These are phyloP conservation scores for Penicillium corylophilum DNA, from an alignment of 2,329 filamentous ascomycete species.

Conservation along the genomic window DNA sequence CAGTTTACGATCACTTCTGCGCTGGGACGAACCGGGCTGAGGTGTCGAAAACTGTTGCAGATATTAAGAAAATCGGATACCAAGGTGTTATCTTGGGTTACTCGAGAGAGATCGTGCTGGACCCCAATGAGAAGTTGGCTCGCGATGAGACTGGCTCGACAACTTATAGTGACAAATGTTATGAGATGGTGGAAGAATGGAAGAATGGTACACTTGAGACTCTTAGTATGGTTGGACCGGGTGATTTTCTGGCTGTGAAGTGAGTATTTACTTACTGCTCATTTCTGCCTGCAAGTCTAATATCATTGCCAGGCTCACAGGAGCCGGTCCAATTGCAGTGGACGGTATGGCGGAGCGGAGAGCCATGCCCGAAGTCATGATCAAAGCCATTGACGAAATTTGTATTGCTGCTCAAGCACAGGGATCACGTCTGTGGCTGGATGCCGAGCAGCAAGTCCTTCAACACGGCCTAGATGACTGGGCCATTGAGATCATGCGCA, in stretches of 20 bases:
- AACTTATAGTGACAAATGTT: conserved; percentile 18
- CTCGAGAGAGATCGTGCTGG: conserved; percentile 74
- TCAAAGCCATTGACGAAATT: conserved; percentile 40
- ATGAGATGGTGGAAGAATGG: conserved; percentile 21
- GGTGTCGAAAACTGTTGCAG: conserved; percentile 63
- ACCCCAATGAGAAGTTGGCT: conserved; percentile 43
- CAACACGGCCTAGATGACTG: conserved; percentile 47
- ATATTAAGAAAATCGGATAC: conserved; percentile 73
- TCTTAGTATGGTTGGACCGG: conserved; percentile 20
- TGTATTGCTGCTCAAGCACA: conserved; percentile 34
- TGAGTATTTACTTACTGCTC: not conserved
- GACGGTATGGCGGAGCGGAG: conserved; percentile 16
- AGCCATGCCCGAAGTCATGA: conserved; percentile 17
- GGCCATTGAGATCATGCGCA: conserved; percentile 49
- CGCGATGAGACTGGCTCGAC: conserved; percentile 6
- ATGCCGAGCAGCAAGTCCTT: conserved; percentile 49
- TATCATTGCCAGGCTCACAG: conserved; percentile 14
- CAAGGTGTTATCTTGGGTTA: conserved; percentile 82
- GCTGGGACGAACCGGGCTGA: conserved; percentile 72
- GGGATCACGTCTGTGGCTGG: conserved; percentile 45
- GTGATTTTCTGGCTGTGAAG: conserved; percentile 24
- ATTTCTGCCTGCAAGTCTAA: not conserved
- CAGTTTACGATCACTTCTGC: conserved; percentile 90
- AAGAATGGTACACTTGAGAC: conserved; percentile 23
- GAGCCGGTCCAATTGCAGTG: conserved; percentile 20